phyloP scores from a whole-genome alignment of 306 rosid genomes.

The Vigna mungo region DNA sequence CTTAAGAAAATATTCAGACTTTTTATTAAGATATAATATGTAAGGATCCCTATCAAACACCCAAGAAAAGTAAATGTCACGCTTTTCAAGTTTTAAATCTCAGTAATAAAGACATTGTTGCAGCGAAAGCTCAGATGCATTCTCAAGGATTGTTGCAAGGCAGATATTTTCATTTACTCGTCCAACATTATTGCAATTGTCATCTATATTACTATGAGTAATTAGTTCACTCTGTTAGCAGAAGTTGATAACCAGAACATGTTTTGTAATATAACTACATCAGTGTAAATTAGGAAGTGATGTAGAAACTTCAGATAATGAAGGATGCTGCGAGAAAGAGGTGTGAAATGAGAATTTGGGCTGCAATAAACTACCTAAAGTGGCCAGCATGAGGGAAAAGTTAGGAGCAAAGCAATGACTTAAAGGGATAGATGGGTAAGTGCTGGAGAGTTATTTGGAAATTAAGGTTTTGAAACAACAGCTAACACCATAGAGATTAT shows the following conservation, averaged over 20 bases:
- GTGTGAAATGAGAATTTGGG: background rate
- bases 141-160: constrained; percentile 10
- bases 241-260: background rate
- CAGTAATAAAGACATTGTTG: background rate
- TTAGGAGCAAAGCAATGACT: background rate
- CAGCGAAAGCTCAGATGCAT: constrained; percentile 21
- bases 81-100: background rate
- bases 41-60: constrained; percentile 19
- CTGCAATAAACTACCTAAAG: background rate
- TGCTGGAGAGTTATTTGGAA: background rate
- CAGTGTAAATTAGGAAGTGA: constrained; percentile 3
- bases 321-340: constrained; percentile 7
- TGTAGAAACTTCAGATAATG: background rate
- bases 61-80: background rate
- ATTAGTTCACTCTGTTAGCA: background rate
- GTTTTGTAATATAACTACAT: constrained; percentile 3
- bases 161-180: constrained; percentile 6
- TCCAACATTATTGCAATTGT: background rate
- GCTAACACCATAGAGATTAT: background rate
- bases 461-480: constrained; percentile 21
- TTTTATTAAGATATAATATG: constrained; percentile 22
- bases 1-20: background rate
- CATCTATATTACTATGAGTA: background rate
- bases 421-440: background rate
- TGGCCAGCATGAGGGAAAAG: background rate